These are phyloP conservation scores for Penicillium herquei DNA, from an alignment of 495 filamentous ascomycete species.

Conservation along the genomic window DNA sequence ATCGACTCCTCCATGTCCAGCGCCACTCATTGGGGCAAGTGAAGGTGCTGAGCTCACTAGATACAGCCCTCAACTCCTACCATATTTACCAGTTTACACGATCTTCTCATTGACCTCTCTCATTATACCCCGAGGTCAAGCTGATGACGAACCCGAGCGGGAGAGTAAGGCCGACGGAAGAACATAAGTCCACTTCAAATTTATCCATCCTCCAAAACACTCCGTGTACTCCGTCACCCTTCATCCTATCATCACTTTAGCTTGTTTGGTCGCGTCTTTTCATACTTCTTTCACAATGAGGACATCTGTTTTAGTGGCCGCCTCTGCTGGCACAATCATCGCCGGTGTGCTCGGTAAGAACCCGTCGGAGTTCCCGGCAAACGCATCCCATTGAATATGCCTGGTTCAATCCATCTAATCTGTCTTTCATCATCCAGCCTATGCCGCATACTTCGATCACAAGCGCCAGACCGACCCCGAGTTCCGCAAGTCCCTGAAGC, in stretches of 20 bases:
- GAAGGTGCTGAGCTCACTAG: too few species aligned
- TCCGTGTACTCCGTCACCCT: background rate
- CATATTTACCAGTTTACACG: too few species aligned
- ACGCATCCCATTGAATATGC: background rate
- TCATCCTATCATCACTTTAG: constrained; percentile 10
- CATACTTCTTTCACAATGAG: constrained; percentile 45
- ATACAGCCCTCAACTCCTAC: too few species aligned
- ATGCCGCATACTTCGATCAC: constrained; percentile 95
- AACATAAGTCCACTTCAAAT: constrained; percentile 47
- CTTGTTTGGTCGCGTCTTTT: constrained; percentile 1
- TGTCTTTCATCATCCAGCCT: constrained; percentile 38
- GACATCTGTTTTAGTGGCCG: constrained; percentile 70
- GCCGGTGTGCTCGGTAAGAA: constrained; percentile 73
- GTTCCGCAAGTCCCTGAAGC: constrained; percentile 82
- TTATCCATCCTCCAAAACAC: constrained; percentile 24
- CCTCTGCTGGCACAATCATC: constrained; percentile 68
- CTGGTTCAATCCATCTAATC: background rate
- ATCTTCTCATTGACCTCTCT: background rate
- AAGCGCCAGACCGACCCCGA: constrained; percentile 80
- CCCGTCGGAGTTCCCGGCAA: constrained; percentile 5
- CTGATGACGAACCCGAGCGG: constrained; percentile 19
- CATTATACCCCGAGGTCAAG: background rate
- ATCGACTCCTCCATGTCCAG: too few species aligned
- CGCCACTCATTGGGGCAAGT: too few species aligned
- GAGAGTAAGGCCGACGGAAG: constrained; percentile 42